Base-by-base conservation (phyloP, 2,329 filamentous ascomycete genomes). In the Colletotrichum salicis region DNA sequence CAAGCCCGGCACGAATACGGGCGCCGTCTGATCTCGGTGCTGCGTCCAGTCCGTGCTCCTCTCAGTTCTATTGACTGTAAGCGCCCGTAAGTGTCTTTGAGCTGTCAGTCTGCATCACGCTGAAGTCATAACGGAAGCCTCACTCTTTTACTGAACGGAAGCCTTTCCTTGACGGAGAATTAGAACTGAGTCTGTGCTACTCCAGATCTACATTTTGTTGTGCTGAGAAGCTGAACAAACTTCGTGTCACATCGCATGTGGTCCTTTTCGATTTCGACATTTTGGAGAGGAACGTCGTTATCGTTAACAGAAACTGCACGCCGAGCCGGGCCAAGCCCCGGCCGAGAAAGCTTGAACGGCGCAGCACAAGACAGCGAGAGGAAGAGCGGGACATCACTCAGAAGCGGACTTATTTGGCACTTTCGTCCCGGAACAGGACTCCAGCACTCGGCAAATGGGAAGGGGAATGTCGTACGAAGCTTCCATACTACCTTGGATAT, bases 311-410 rank as follows among this genome's bases (percentile, higher is more conserved):
- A 19, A 61, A 51, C 41, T 29, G 29, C 19, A 31, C 29, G 68
- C 68, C 68, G 57, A 63, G 64, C 51, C 57, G 58, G 52, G 64
- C 41, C 68, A 67, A 67, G 64, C 37, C 27, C 51, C 12, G 57
- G 24, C 68, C 52, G 58, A 70, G 48, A 56, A 70, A 70, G 48
- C 37, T 67, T 67, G 63, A 48, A 48, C 24, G 15, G 22, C 37
- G 37, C 63, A 41, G 63, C 56, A 48, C 19, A 41, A 10, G 62
- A 12, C 15, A 57, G 22, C 24, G 35, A 45, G 24, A 48, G 35
- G n/a, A 24, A 5, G 29, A 24, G 29, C 12, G 51, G 22, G 24
- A 12, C 37, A 41, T 22, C 27, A 22, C 12, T 27, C 51, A 15
- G 37, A 41, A 27, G 33, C 11, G 12, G 12, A 12, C 12, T 24